Evolutionary conservation across 2,329 filamentous ascomycete genomes (phyloP).

Genomic region (Dactylellina leptospora): DNA sequence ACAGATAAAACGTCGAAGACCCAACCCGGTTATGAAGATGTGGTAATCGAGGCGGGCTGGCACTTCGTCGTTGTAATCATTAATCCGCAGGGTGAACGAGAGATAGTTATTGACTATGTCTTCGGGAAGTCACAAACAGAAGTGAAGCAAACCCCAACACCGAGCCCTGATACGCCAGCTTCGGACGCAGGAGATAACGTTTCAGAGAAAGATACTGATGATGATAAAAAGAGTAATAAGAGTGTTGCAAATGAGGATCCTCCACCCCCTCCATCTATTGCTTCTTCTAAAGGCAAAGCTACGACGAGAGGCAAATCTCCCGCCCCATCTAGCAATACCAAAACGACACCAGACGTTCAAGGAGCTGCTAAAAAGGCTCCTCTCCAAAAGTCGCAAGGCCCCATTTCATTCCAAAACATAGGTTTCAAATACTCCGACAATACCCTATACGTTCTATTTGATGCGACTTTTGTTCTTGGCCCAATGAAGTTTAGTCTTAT

Average conservation of each 20-base stretch:
- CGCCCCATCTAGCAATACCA: background rate
- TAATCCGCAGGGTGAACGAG: constrained; percentile 5
- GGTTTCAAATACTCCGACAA: constrained; percentile 59
- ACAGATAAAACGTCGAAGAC: too few relatives aligned
- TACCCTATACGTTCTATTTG: constrained; percentile 58
- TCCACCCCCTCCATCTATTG: too few relatives aligned
- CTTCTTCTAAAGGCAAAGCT: too few relatives aligned
- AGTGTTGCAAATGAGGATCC: background rate
- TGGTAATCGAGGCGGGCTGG: constrained; percentile 46
- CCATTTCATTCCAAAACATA: constrained; percentile 60
- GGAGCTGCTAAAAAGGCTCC: constrained; percentile 53
- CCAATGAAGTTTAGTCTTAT: constrained; percentile 60
- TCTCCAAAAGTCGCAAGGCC: constrained; percentile 58
- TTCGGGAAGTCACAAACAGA: too few relatives aligned
- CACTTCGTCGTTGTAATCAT: constrained; percentile 54
- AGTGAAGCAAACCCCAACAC: too few relatives aligned
- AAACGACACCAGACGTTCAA: background rate
- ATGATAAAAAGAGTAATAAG: background rate
- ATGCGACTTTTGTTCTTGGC: constrained; percentile 60
- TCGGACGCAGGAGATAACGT: too few relatives aligned
- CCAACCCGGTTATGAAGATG: background rate
- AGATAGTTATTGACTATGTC: constrained; percentile 50
- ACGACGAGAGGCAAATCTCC: background rate
- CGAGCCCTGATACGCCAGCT: too few relatives aligned
- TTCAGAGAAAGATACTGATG: too few relatives aligned